Evolutionary conservation across 805 yeast genomes (phyloP), one percentile per base, ranked within the genome.

Genomic region (Wickerhamiella azyma): DNA sequence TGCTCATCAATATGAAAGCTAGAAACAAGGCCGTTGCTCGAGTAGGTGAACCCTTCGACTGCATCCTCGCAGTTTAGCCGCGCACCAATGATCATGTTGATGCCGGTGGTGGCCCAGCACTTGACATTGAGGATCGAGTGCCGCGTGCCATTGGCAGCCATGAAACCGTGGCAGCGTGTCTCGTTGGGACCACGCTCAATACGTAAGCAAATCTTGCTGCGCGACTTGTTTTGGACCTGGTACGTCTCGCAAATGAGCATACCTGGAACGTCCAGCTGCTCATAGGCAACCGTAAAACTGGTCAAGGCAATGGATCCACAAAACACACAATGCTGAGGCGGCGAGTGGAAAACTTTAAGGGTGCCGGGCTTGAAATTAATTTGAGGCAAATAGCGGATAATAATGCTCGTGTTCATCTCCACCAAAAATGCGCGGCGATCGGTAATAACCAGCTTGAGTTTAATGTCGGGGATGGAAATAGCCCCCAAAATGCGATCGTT

Each of bases 171-270:
- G 64, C 96, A 85, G 66, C 95, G 75, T 33, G 84, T 83, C 63
- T 85, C 96, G 55, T 94, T 73, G 2, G 89, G 85, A 62, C 85
- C 96, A 72, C 96, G 80, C 62, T 85, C 96, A 35, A 83, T 94
- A 62, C 95, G 75, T 46, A 85, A 63, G 61, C 96, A 85, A 36
- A 85, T 85, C 53, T 75, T 79, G 47, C 76, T 81, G 56, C 82
- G 81, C 9, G 94, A 85, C 48, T 79, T 69, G 57, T 81, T 81
- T 49, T 79, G 83, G 39, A 79, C 75, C 38, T 74, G 74, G 55
- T 76, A 79, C 0, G 92, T 79, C 55, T 85, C 94, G 65, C 83
- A 65, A 6, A 81, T 76, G 43, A 83, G 60, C 8, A 76, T 72
- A 5, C 70, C 70, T 2, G 51, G 51, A 2, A 70, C 66, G 48